Conservation (phyloP, 2,329 filamentous ascomycete species). For the Paecilomyces niveus region DNA sequence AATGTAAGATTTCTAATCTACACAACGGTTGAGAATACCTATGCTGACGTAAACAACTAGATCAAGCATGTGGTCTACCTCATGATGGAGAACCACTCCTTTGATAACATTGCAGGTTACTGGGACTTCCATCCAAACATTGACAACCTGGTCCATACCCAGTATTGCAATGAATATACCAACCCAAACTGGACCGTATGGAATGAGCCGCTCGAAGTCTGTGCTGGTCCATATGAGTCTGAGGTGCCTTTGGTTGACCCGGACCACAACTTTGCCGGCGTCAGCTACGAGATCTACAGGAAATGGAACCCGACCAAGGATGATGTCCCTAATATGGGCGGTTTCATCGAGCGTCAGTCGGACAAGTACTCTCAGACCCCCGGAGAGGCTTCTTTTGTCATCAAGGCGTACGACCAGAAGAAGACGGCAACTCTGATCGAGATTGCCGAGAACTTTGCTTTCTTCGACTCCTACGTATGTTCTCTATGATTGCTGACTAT, state of each 20-base stretch:
- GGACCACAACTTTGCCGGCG: conserved; percentile 26
- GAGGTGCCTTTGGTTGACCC: conserved; percentile 30
- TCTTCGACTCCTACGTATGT: conserved; percentile 30
- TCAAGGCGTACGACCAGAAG: conserved; percentile 30
- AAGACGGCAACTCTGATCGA: conserved; percentile 27
- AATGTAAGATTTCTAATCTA: background rate
- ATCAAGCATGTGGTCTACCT: conserved; percentile 31
- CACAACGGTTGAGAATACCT: background rate
- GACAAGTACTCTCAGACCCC: conserved; percentile 29
- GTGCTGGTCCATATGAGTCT: conserved; percentile 26
- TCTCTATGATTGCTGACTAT: too few species aligned
- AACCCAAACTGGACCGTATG: conserved; percentile 33
- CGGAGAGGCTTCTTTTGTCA: conserved; percentile 28
- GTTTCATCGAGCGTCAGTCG: conserved; percentile 33
- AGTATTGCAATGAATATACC: conserved; percentile 33
- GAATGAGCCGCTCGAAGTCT: conserved; percentile 28
- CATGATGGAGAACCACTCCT: conserved; percentile 34
- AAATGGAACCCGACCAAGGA: conserved; percentile 29
- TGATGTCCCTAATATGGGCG: conserved; percentile 30
- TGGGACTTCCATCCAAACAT: conserved; percentile 31
- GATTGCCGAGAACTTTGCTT: conserved; percentile 30
- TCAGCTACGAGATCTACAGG: conserved; percentile 31
- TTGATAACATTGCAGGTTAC: conserved; percentile 35
- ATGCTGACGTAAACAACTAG: conserved; percentile 6
- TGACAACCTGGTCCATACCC: conserved; percentile 26